Evolutionary conservation across 2,329 filamentous ascomycete species (phyloP).

Genomic region (Atkinsonella texensis): DNA sequence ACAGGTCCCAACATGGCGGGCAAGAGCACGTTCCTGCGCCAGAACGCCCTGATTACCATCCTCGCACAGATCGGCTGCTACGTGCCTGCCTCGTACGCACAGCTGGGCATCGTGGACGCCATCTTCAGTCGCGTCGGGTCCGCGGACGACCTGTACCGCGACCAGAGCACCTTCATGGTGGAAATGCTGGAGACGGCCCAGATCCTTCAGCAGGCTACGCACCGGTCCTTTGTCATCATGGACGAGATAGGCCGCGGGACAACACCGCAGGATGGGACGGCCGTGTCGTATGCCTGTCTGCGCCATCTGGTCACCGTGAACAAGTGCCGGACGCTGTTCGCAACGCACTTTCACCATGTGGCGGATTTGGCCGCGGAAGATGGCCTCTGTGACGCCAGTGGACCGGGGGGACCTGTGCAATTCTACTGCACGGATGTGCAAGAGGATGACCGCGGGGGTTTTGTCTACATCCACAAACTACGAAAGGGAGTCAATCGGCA

Average conservation of each 20-base stretch:
- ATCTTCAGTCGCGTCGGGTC: conserved; percentile 90
- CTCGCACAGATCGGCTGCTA: conserved; percentile 88
- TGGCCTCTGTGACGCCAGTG: conserved; percentile 24
- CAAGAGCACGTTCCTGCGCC: conserved; percentile 89
- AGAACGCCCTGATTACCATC: conserved; percentile 90
- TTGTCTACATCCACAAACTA: conserved; percentile 78
- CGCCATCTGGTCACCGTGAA: conserved; percentile 73
- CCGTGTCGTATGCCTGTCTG: conserved; percentile 79
- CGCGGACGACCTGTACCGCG: conserved; percentile 85
- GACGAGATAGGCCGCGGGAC: conserved; percentile 94
- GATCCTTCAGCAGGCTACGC: conserved; percentile 76
- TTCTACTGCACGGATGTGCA: conserved; percentile 84
- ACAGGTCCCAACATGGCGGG: conserved; percentile 96
- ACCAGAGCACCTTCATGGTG: conserved; percentile 98
- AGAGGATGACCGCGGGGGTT: conserved; percentile 58
- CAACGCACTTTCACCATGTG: conserved; percentile 84
- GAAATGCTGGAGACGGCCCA: conserved; percentile 96
- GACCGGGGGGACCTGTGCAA: conserved; percentile 36
- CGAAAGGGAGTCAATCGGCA: conserved; percentile 70
- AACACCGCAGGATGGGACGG: conserved; percentile 81
- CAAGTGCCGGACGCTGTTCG: conserved; percentile 72
- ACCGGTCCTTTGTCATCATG: conserved; percentile 89
- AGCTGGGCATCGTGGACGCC: conserved; percentile 86
- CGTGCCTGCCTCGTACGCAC: conserved; percentile 77
- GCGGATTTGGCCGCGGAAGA: conserved; percentile 59